Percentiles rank a stretch among this genome's conserved stretches.
Conservation (phyloP, 108 stramenopile species). For the Nitzschia sp. region DNA sequence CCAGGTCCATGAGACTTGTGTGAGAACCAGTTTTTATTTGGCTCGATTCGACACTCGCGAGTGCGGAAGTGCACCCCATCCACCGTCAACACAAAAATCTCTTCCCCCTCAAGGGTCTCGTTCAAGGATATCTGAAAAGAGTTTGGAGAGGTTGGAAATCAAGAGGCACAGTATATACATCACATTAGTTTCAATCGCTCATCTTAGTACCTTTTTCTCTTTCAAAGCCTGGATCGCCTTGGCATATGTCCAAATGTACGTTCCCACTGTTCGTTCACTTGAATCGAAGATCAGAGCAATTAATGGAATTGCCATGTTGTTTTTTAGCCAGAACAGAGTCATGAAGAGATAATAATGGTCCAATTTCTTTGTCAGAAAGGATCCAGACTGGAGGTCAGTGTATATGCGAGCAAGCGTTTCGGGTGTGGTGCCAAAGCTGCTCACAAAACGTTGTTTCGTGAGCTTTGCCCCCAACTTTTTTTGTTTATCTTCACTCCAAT, state of each 20-base stretch:
- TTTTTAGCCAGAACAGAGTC: too few species aligned
- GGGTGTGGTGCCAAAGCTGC: too few species aligned
- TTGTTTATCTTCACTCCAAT: too few species aligned
- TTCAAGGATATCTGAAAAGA: not conserved
- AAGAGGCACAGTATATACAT: not conserved
- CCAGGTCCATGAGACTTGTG: constrained; percentile 39
- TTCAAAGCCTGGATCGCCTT: constrained; percentile 1
- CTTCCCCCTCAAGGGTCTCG: not conserved
- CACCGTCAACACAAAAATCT: constrained; percentile 7
- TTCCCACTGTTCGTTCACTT: not conserved
- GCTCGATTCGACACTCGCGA: constrained; percentile 1
- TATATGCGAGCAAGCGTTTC: too few species aligned
- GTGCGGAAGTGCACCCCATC: constrained; percentile 28
- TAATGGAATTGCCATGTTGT: too few species aligned
- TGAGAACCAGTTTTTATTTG: constrained; percentile 31
- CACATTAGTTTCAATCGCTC: not conserved
- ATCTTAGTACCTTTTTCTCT: constrained; percentile 7
- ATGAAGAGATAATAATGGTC: too few species aligned
- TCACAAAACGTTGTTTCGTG: too few species aligned
- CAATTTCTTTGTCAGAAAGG: too few species aligned
- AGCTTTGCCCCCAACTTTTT: too few species aligned
- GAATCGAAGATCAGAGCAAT: too few species aligned
- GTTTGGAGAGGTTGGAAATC: not conserved
- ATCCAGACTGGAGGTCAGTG: too few species aligned
- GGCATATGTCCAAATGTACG: not conserved